Percentiles rank a stretch among this genome's conserved stretches.
These are phyloP conservation scores for Neospora caninum DNA, from an alignment of 169 alveolate species.

Conservation along the genomic window DNA sequence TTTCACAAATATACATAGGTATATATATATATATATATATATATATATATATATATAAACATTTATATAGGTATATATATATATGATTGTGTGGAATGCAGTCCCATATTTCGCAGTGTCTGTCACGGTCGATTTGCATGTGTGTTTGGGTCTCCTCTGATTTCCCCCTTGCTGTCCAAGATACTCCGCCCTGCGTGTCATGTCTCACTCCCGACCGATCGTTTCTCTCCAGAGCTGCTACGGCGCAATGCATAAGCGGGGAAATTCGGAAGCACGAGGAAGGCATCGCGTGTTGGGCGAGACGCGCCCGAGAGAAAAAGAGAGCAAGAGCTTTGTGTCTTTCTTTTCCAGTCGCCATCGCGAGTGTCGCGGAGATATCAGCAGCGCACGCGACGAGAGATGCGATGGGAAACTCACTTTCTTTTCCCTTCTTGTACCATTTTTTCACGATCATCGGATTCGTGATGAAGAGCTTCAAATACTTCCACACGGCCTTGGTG, in stretches of 20 bases:
- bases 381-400: background rate
- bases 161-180: too few species aligned
- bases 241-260: too few species aligned
- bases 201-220: too few species aligned
- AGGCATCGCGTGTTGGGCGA: too few species aligned
- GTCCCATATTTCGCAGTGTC: background rate
- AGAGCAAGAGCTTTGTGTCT: too few species aligned
- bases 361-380: too few species aligned
- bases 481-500: background rate
- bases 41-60: background rate
- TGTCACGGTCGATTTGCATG: background rate
- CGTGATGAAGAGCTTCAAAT: background rate
- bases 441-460: constrained; percentile 7
- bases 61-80: background rate
- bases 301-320: too few species aligned
- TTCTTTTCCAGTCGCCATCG: too few species aligned
- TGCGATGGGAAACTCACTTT: background rate
- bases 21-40: constrained; percentile 1
- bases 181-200: too few species aligned
- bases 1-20: background rate
- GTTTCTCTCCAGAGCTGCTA: too few species aligned
- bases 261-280: too few species aligned
- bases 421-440: background rate
- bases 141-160: too few species aligned
- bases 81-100: background rate